A percentile compares a stretch with the other conserved stretches of the same genome.
phyloP scores from a whole-genome alignment of 1,284 basidiomycete genomes.

The Trametes hirsuta region DNA sequence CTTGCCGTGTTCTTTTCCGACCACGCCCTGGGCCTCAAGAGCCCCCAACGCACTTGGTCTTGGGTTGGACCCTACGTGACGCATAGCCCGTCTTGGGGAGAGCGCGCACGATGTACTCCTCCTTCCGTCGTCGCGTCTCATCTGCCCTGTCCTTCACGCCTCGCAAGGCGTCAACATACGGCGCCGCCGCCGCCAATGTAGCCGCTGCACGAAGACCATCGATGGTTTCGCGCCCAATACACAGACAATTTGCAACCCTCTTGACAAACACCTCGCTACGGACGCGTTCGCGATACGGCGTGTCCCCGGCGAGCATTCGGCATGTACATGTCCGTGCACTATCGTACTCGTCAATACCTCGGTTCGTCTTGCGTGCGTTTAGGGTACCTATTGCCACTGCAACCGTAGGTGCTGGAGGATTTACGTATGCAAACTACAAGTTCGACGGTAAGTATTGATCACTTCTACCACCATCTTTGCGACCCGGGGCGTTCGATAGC shows the following conservation, averaged over 20 bases:
- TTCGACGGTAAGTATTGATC: slow-evolving; percentile 72
- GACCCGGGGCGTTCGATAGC: neutral
- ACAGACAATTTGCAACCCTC: slow-evolving; percentile 61
- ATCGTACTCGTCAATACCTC: slow-evolving; percentile 83
- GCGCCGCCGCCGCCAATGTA: slow-evolving; percentile 28
- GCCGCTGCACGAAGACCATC: slow-evolving; percentile 34
- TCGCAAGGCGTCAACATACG: slow-evolving; percentile 58
- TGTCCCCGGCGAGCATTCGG: slow-evolving; percentile 49
- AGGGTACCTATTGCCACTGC: slow-evolving; percentile 84
- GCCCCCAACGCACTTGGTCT: neutral
- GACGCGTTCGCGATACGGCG: slow-evolving; percentile 49
- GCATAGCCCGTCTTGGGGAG: neutral
- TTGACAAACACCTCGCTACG: slow-evolving; percentile 46
- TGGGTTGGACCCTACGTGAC: too few relatives aligned
- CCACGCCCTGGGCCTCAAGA: neutral
- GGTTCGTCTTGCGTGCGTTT: slow-evolving; percentile 83
- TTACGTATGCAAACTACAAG: slow-evolving; percentile 93
- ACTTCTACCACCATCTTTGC: neutral
- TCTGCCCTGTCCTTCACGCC: slow-evolving; percentile 37
- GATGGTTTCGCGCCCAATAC: slow-evolving; percentile 47
- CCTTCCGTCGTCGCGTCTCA: slow-evolving; percentile 45
- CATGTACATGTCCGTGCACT: slow-evolving; percentile 75
- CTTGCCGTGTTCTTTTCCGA: neutral
- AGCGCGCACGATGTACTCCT: slow-evolving; percentile 45
- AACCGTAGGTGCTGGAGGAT: slow-evolving; percentile 86